These are phyloP conservation scores for Dioszegia aurantiaca DNA, from an alignment of 768 basidiomycete species.

Conservation along the genomic window DNA sequence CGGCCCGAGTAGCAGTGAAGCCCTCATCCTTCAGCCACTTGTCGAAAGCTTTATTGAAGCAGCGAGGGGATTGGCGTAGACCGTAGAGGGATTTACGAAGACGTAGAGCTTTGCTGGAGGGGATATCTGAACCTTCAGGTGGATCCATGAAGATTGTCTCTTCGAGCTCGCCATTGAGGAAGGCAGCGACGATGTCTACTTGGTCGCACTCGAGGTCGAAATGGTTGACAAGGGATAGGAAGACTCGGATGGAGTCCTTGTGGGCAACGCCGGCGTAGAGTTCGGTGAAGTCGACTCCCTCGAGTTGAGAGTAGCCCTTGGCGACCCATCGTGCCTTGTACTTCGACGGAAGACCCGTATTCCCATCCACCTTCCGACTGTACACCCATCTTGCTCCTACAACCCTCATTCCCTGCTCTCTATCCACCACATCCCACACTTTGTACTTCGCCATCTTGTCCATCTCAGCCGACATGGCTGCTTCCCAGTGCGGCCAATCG, in stretches of 20 bases:
- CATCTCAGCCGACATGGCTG: slow-evolving; percentile 10
- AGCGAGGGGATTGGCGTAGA: slow-evolving; percentile 17
- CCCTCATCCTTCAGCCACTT: slow-evolving; percentile 13
- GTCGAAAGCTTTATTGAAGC: slow-evolving; percentile 18
- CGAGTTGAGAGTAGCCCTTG: slow-evolving; percentile 16
- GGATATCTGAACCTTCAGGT: slow-evolving; percentile 11
- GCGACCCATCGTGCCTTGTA: slow-evolving; percentile 30
- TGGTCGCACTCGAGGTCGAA: not conserved
- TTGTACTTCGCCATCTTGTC: slow-evolving; percentile 12
- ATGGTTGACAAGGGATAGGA: not conserved
- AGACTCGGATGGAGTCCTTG: not conserved
- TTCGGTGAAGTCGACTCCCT: too few relatives aligned
- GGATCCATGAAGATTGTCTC: slow-evolving; percentile 14
- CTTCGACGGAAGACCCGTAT: not conserved
- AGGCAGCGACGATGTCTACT: slow-evolving; percentile 26
- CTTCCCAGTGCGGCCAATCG: slow-evolving; percentile 9
- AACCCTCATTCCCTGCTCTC: not conserved
- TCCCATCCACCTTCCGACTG: slow-evolving; percentile 10
- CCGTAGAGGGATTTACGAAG: slow-evolving; percentile 21
- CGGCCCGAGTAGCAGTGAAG: slow-evolving; percentile 8
- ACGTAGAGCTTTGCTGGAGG: slow-evolving; percentile 2
- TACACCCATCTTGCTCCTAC: slow-evolving; percentile 4
- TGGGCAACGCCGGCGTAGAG: slow-evolving; percentile 4
- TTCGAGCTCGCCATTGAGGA: slow-evolving; percentile 25
- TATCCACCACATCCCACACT: slow-evolving; percentile 7